A percentile compares a stretch with the other conserved stretches of the same genome.
These are phyloP conservation scores for Scolecobasidium constrictum DNA, from an alignment of 2,329 filamentous ascomycete genomes.

Conservation along the genomic window DNA sequence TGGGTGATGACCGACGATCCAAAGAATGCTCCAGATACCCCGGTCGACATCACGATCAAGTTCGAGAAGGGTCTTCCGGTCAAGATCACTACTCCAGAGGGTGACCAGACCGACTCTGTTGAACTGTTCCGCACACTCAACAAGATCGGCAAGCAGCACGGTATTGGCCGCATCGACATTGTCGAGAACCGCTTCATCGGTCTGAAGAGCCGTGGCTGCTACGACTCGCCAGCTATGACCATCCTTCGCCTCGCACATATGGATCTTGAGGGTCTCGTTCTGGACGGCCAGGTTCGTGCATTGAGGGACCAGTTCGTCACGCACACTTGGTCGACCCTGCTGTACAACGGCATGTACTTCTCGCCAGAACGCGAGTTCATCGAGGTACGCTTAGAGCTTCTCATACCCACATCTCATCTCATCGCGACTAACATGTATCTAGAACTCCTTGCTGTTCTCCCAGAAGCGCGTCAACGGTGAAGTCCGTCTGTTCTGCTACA, in stretches of 20 bases:
- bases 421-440: background rate
- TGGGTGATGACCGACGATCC: slow-evolving; percentile 63
- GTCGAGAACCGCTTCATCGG: slow-evolving; percentile 74
- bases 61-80: slow-evolving; percentile 68
- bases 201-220: slow-evolving; percentile 71
- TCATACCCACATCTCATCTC: background rate
- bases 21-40: slow-evolving; percentile 56
- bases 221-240: slow-evolving; percentile 45
- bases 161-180: slow-evolving; percentile 73
- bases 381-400: slow-evolving; percentile 49
- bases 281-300: slow-evolving; percentile 57
- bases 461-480: slow-evolving; percentile 43
- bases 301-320: slow-evolving; percentile 63
- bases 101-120: slow-evolving; percentile 50
- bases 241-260: slow-evolving; percentile 46
- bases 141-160: slow-evolving; percentile 58
- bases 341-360: slow-evolving; percentile 53
- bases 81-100: slow-evolving; percentile 46
- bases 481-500: slow-evolving; percentile 55
- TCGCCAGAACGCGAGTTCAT: slow-evolving; percentile 62
- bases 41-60: slow-evolving; percentile 58
- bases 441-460: slow-evolving; percentile 36
- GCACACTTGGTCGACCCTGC: slow-evolving; percentile 47
- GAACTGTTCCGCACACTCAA: slow-evolving; percentile 65
- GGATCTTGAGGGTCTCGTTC: slow-evolving; percentile 54